Evolutionary conservation across 2,329 filamentous ascomycete genomes (phyloP).

Genomic region (Ophiostoma australiae): DNA sequence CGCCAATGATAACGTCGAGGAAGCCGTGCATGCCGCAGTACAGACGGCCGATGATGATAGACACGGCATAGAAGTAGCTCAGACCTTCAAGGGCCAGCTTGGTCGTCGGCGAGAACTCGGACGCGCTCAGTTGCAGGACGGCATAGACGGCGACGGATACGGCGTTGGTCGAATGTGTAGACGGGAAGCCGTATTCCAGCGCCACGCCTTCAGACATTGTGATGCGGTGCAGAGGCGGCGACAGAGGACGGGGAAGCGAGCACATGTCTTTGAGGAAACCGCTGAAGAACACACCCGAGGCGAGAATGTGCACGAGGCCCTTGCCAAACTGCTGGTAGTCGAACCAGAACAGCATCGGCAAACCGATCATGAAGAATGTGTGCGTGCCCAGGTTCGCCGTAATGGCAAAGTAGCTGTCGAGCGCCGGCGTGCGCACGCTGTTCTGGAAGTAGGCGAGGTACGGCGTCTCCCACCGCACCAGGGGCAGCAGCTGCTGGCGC

Average conservation of each 20-base stretch:
- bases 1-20: slow-evolving; percentile 80
- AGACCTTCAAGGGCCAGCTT: slow-evolving; percentile 60
- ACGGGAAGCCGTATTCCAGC: slow-evolving; percentile 94
- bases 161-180: slow-evolving; percentile 94
- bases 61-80: slow-evolving; percentile 79
- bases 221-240: slow-evolving; percentile 86
- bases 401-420: slow-evolving; percentile 95
- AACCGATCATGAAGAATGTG: slow-evolving; percentile 95
- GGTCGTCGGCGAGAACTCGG: slow-evolving; percentile 53
- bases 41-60: slow-evolving; percentile 83
- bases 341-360: slow-evolving; percentile 96
- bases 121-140: slow-evolving; percentile 65
- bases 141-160: slow-evolving; percentile 83
- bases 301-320: slow-evolving; percentile 71
- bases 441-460: slow-evolving; percentile 85
- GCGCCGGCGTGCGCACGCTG: slow-evolving; percentile 69
- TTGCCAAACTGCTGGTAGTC: slow-evolving; percentile 79
- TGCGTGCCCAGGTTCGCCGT: slow-evolving; percentile 95
- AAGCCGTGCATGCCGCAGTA: slow-evolving; percentile 99
- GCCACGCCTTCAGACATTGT: slow-evolving; percentile 96
- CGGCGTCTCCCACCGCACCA: slow-evolving; percentile 91
- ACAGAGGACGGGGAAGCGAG: slow-evolving; percentile 85
- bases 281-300: slow-evolving; percentile 76
- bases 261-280: slow-evolving; percentile 93
- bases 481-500: slow-evolving; percentile 74